These are phyloP conservation scores for Canavalia ensiformis DNA, from an alignment of 306 rosid genomes.

Conservation along the genomic window DNA sequence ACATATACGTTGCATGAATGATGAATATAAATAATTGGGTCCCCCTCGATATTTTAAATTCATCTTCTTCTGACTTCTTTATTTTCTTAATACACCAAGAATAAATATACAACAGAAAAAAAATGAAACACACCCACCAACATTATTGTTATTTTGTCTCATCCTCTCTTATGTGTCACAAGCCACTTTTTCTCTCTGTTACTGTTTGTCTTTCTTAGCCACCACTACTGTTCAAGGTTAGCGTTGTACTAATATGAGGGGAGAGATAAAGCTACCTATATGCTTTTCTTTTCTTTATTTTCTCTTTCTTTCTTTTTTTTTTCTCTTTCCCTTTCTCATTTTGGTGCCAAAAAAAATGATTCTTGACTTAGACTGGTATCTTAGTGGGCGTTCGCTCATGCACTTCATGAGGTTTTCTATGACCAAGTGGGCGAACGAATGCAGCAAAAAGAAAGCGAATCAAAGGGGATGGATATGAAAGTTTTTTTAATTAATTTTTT, in stretches of 20 bases:
- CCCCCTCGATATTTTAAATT: conserved; percentile 11
- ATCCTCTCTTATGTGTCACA: conserved; percentile 21
- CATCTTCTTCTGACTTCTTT: conserved; percentile 12
- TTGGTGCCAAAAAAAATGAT: conserved; percentile 40
- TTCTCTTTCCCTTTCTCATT: neutral
- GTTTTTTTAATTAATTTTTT: neutral
- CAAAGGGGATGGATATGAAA: conserved; percentile 43
- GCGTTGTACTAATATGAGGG: conserved; percentile 35
- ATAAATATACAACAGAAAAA: neutral
- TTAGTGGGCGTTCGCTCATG: conserved; percentile 49
- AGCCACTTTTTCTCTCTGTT: neutral
- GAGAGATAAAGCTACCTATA: conserved; percentile 38
- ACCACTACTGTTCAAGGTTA: conserved; percentile 31
- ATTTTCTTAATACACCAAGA: neutral
- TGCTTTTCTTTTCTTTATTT: conserved; percentile 24
- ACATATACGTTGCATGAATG: conserved; percentile 55
- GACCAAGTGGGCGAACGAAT: conserved; percentile 52
- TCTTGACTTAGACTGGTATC: conserved; percentile 48
- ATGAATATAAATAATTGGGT: conserved; percentile 36
- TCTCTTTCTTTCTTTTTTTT: neutral
- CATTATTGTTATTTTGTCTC: conserved; percentile 48
- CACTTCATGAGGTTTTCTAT: conserved; percentile 52
- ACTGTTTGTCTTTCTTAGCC: conserved; percentile 35
- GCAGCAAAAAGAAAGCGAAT: conserved; percentile 47
- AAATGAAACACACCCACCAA: conserved; percentile 18